Percentiles rank a stretch among this genome's conserved stretches.
Conservation (phyloP, 2,329 filamentous ascomycete genomes). For the Fusarium agapanthi region DNA sequence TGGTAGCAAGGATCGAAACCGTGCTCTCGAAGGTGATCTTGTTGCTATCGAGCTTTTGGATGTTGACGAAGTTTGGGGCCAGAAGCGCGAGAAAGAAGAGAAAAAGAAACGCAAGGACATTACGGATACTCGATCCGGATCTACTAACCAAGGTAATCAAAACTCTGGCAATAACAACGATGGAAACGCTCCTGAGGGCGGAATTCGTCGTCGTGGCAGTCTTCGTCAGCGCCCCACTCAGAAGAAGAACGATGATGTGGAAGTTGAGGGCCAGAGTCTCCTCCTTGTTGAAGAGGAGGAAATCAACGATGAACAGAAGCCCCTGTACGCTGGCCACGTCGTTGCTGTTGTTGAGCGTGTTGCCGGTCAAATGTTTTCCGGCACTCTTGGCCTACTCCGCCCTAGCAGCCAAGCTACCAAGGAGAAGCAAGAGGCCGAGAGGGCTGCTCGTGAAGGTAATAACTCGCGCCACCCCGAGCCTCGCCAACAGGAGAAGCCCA, state of each 20-base stretch:
- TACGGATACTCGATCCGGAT: conserved; percentile 84
- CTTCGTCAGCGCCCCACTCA: conserved; percentile 95
- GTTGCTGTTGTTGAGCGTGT: conserved; percentile 98
- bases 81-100: conserved; percentile 99
- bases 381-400: conserved; percentile 89
- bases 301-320: conserved; percentile 98
- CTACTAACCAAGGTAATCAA: conserved; percentile 76
- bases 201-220: conserved; percentile 91
- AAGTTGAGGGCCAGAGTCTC: conserved; percentile 96
- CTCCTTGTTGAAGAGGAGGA: conserved; percentile 98
- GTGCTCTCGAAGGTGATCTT: conserved; percentile 93
- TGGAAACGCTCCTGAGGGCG: conserved; percentile 75
- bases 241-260: conserved; percentile 99
- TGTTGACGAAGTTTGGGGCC: conserved; percentile 97
- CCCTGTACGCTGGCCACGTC: conserved; percentile 94
- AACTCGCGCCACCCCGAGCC: conserved; percentile 77
- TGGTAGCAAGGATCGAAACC: conserved; percentile 97
- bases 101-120: conserved; percentile 99
- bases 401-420: conserved; percentile 98
- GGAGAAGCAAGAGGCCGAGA: conserved; percentile 98
- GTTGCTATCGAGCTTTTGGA: conserved; percentile 96
- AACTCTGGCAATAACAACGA: conserved; percentile 70
- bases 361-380: conserved; percentile 98
- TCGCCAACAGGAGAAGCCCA: conserved; percentile 90
- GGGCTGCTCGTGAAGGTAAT: conserved; percentile 85